Conservation (phyloP, 441 rosid species). For the Adansonia grandidieri region DNA sequence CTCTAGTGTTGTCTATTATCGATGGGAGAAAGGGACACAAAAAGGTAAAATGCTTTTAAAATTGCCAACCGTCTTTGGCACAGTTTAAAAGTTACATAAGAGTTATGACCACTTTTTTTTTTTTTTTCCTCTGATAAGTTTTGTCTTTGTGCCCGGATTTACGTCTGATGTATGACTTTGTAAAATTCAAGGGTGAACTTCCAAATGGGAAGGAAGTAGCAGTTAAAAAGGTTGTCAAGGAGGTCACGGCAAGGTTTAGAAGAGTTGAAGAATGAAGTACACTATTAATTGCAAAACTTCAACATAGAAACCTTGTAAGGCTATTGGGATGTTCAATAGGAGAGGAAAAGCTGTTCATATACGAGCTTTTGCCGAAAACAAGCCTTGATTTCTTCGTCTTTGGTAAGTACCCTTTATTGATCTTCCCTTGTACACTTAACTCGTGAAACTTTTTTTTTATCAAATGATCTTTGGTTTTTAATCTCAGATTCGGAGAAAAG, state of each 20-base stretch:
- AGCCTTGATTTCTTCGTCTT: slow-evolving; percentile 86
- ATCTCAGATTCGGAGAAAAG: slow-evolving; percentile 27
- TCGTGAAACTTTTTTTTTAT: background rate
- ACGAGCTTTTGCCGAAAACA: slow-evolving; percentile 78
- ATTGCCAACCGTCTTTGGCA: slow-evolving; percentile 43
- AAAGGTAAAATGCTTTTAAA: background rate
- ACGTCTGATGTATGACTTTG: background rate
- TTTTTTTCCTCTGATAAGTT: no score
- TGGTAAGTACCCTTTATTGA: slow-evolving; percentile 43
- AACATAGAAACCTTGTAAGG: background rate
- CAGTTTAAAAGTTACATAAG: slow-evolving; percentile 75
- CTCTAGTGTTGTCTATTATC: background rate
- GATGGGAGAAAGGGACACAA: background rate
- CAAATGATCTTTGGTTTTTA: background rate
- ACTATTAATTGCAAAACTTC: background rate
- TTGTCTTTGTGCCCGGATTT: no score
- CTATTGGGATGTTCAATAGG: slow-evolving; percentile 78
- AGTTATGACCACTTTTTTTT: background rate
- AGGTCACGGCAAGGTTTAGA: background rate
- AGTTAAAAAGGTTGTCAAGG: background rate
- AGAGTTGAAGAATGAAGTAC: background rate
- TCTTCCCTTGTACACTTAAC: no score
- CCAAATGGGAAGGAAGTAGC: slow-evolving; percentile 65
- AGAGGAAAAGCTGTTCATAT: slow-evolving; percentile 91
- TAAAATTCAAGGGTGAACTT: slow-evolving; percentile 62